Base-by-base conservation (phyloP, 257 asterid genomes). In the Capsicum chinense region DNA sequence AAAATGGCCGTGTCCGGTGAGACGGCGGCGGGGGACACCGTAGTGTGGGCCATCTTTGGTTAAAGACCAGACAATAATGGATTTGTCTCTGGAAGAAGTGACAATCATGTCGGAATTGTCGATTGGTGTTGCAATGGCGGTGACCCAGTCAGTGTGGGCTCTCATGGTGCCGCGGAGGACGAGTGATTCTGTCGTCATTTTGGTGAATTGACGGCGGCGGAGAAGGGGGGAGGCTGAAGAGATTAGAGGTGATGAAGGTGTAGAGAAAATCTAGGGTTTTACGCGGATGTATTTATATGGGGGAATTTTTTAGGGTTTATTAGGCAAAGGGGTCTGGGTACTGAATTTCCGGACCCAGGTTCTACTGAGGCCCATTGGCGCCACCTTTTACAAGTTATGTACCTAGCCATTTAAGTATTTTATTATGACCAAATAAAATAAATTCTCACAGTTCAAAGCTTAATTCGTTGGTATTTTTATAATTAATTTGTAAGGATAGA, bases 1-100 rank as follows among this genome's bases (percentile, higher is more conserved):
- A 86, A 93, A 93, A 81, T 92, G 95, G 0, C 90, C 86, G 87
- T 94, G 98, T 47, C 88, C 88, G 47, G 88, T 86, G 17, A 86
- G 74, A 11, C 86, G 84, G 15, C 86, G 84, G 52, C 73, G 86
- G 7, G 88, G 81, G 42, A 83, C 86, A 14, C 84, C 86, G 69
- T 83, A 86, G 7, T 58, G 39, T 54, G 79, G 17, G 79, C 81
- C 84, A 39, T 86, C 88, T 66, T 83, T 86, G 9, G 86, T 83
- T 4, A 86, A 56, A 9, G 82, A 7, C 88, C 88, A 86, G 6
- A 83, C 59, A n/a, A 86, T 86, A 17, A 86, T 48, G 69, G 88
- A 86, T 14, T 86, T 86, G 56, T 86, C 88, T 21, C 88, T 85
- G 9, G 89, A 87, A 4, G 83, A 87, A 8, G 87, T 44, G 16